Percentiles rank a stretch among this genome's conserved stretches.
phyloP scores from a whole-genome alignment of 1,284 basidiomycete species.

The Calocybe gambosa region DNA sequence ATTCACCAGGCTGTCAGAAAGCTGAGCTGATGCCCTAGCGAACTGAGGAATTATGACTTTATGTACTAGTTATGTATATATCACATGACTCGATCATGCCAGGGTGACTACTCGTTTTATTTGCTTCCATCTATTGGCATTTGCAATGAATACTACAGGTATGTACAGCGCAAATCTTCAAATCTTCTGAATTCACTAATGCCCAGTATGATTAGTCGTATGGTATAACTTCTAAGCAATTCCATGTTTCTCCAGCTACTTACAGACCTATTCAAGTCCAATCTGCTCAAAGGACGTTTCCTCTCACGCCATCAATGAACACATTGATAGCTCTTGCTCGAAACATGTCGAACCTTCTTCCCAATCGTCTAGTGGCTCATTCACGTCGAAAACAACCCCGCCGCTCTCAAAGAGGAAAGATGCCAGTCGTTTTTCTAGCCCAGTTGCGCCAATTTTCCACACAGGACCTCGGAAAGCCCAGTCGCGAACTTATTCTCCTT shows the following conservation, averaged over 20 bases:
- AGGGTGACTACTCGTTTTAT: background rate
- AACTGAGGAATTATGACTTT: no score
- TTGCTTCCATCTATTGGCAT: no score
- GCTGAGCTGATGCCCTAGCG: no score
- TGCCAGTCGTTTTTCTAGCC: constrained; percentile 9
- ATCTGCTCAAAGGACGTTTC: constrained; percentile 19
- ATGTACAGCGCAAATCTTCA: background rate
- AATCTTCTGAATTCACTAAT: background rate
- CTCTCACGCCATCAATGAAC: constrained; percentile 19
- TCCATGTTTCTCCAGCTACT: background rate
- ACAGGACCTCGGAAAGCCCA: constrained; percentile 6
- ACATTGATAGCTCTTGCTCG: constrained; percentile 20
- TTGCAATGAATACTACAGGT: background rate
- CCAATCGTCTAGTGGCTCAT: constrained; percentile 9
- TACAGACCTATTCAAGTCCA: constrained; percentile 13
- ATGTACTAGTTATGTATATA: no score
- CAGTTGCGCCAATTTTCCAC: constrained; percentile 17
- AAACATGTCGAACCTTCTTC: constrained; percentile 9
- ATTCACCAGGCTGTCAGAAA: no score
- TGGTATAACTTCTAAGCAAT: background rate
- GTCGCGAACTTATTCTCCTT: background rate
- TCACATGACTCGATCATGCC: constrained; percentile 16
- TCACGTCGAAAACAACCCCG: background rate
- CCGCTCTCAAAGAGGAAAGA: constrained; percentile 3
- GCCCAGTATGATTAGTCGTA: background rate